phyloP scores from a whole-genome alignment of 306 rosid species.

The Sesbania bispinosa region DNA sequence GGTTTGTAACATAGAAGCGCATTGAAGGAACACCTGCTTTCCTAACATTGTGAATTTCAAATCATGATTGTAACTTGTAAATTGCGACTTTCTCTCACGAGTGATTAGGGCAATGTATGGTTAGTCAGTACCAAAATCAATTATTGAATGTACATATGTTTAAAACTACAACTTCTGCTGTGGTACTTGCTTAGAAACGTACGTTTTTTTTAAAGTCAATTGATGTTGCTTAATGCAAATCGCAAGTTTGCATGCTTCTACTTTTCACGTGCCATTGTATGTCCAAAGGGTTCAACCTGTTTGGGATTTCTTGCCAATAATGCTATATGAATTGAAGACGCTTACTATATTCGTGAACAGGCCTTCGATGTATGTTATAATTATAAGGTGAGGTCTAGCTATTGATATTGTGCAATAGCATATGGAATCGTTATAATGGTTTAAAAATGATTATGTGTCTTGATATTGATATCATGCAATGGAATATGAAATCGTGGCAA shows the following conservation, averaged over 20 bases:
- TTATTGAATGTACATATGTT: background rate
- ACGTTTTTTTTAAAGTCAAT: too few species aligned
- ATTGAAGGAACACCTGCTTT: background rate
- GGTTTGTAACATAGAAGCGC: conserved; percentile 2
- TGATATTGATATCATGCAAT: too few species aligned
- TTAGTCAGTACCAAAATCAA: background rate
- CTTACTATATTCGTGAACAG: too few species aligned
- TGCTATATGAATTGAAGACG: too few species aligned
- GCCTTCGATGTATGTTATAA: too few species aligned
- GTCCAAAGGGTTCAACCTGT: background rate
- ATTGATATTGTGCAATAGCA: too few species aligned
- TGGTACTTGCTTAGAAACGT: background rate
- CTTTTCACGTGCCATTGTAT: background rate
- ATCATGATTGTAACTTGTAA: background rate
- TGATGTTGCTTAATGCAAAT: background rate
- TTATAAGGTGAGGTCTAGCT: too few species aligned
- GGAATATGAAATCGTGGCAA: too few species aligned
- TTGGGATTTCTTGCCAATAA: too few species aligned
- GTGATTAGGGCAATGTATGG: background rate
- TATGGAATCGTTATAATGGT: too few species aligned
- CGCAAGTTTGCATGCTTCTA: background rate
- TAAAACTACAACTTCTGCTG: background rate
- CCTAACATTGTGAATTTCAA: background rate
- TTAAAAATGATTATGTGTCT: too few species aligned
- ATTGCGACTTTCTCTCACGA: background rate